A percentile compares a stretch with the other conserved stretches of the same genome.
Evolutionary conservation across 169 alveolate genomes (phyloP).

Genomic region (Eimeria zaria): DNA sequence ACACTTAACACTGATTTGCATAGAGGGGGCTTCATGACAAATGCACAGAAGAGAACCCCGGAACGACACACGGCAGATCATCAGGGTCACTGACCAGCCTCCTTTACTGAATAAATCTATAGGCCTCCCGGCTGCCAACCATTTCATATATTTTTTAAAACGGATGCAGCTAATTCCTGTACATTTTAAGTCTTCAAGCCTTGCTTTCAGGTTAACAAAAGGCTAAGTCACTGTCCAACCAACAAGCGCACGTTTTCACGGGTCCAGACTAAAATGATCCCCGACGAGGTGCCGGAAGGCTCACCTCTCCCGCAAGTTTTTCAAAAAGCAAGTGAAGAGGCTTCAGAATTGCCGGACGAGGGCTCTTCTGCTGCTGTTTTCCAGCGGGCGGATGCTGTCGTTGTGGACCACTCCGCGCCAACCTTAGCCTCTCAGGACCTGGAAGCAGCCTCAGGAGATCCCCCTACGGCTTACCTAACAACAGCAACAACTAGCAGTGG

Average conservation of each 20-base stretch:
- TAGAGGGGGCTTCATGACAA: neutral
- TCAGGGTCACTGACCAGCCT: slow-evolving; percentile 23
- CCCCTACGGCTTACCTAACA: neutral
- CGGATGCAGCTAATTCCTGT: no score
- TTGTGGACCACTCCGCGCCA: neutral
- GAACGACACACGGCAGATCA: neutral
- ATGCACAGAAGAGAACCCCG: neutral
- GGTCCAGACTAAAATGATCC: neutral
- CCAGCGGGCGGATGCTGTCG: neutral
- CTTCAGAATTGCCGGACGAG: neutral
- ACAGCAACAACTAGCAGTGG: neutral
- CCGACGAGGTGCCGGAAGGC: neutral
- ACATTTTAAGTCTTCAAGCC: neutral
- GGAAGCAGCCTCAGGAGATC: neutral
- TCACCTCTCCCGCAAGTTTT: neutral
- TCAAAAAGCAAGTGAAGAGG: neutral
- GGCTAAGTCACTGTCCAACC: neutral
- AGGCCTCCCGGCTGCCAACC: neutral
- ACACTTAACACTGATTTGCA: neutral
- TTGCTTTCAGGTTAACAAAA: neutral
- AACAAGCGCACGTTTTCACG: neutral
- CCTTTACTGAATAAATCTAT: neutral
- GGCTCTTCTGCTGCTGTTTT: neutral
- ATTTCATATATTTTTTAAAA: neutral
- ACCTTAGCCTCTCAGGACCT: neutral